Conservation (phyloP, 2,329 filamentous ascomycete genomes). For the Diplodia intermedia region DNA sequence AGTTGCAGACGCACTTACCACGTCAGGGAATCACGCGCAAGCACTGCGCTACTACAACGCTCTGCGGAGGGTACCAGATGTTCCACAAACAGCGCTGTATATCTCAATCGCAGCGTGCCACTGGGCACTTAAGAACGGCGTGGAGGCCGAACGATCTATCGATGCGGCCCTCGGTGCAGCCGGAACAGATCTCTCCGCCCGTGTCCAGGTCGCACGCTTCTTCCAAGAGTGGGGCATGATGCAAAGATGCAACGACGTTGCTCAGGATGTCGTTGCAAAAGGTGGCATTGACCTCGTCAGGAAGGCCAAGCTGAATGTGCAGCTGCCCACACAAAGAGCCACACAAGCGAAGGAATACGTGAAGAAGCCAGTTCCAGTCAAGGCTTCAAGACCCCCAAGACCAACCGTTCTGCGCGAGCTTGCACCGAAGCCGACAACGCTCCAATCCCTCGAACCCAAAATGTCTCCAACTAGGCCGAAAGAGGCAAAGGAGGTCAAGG, state of each 20-base stretch:
- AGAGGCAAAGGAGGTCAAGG: slow-evolving; percentile 17
- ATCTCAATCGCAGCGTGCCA: slow-evolving; percentile 64
- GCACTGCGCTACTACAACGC: slow-evolving; percentile 66
- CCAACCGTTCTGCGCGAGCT: slow-evolving; percentile 16
- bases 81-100: slow-evolving; percentile 51
- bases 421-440: slow-evolving; percentile 25
- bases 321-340: slow-evolving; percentile 8
- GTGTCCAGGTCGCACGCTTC: slow-evolving; percentile 80
- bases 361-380: not conserved
- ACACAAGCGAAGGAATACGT: slow-evolving; percentile 3
- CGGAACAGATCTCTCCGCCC: slow-evolving; percentile 74
- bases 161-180: slow-evolving; percentile 76
- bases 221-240: slow-evolving; percentile 73
- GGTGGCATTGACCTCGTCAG: slow-evolving; percentile 54
- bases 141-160: slow-evolving; percentile 79
- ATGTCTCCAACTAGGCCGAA: not conserved
- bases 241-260: slow-evolving; percentile 51
- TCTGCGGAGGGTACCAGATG: slow-evolving; percentile 55
- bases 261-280: slow-evolving; percentile 76
- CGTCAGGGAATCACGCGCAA: slow-evolving; percentile 58
- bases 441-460: slow-evolving; percentile 27
- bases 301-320: slow-evolving; percentile 48
- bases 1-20: slow-evolving; percentile 65
- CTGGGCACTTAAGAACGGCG: slow-evolving; percentile 65
- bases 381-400: not conserved